These are phyloP conservation scores for Eremochloa ophiuroides DNA, from an alignment of 176 grass and related monocot genomes.

Conservation along the genomic window DNA sequence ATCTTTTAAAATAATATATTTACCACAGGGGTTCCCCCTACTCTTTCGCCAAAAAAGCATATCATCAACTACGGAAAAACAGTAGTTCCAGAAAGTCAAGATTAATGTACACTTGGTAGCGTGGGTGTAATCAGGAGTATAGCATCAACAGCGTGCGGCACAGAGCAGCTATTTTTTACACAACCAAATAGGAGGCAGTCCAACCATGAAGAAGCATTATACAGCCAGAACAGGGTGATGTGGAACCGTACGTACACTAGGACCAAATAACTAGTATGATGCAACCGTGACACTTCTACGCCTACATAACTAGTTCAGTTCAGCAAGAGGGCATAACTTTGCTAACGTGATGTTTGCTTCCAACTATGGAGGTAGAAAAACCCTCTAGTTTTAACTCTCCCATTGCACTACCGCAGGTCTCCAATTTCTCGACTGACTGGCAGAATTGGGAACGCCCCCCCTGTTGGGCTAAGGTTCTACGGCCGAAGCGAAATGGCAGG, in stretches of 20 bases:
- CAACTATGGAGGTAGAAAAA: background rate
- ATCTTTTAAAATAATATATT: background rate
- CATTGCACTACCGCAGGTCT: background rate
- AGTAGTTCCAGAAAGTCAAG: too few relatives aligned
- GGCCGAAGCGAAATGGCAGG: background rate
- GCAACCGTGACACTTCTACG: background rate
- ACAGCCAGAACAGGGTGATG: background rate
- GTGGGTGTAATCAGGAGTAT: background rate
- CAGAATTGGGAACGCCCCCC: background rate
- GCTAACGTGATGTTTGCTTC: too few relatives aligned
- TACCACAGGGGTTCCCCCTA: background rate
- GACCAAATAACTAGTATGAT: background rate
- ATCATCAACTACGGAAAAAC: background rate
- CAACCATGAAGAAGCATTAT: background rate
- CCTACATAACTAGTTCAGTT: background rate
- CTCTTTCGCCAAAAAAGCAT: background rate
- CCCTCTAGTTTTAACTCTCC: background rate
- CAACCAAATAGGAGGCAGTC: background rate
- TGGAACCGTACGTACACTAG: background rate
- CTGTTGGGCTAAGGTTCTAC: background rate
- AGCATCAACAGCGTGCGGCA: background rate
- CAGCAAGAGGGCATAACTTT: background rate
- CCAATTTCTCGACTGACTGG: background rate
- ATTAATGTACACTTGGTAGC: background rate
- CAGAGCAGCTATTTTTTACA: background rate